Percentiles rank a stretch among this genome's conserved stretches.
phyloP scores from a whole-genome alignment of 208 protist species.

The Plasmodiophora brassicae region DNA sequence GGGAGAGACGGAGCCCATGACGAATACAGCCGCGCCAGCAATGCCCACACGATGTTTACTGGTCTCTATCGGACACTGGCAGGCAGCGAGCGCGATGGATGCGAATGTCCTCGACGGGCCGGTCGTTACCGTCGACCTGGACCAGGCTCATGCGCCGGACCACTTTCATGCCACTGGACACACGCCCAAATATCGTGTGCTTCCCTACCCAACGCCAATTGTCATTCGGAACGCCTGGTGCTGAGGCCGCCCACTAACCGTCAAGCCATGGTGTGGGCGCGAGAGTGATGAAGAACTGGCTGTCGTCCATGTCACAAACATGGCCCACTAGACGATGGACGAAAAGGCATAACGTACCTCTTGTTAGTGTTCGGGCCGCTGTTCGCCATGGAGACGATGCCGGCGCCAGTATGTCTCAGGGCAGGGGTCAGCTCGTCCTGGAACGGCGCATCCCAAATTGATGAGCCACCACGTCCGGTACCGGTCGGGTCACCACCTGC shows the following conservation, averaged over 20 bases:
- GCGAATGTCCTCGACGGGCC: neutral
- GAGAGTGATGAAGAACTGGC: conserved; percentile 47
- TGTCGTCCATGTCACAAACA: neutral
- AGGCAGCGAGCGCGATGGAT: neutral
- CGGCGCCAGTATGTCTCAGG: conserved; percentile 43
- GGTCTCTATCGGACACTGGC: neutral
- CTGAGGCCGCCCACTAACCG: neutral
- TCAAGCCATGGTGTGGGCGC: conserved; percentile 47
- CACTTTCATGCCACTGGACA: conserved; percentile 42
- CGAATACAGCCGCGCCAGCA: neutral
- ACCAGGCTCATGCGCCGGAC: conserved; percentile 5
- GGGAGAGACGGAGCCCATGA: neutral
- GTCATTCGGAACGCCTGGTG: neutral
- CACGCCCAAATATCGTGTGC: conserved; percentile 44
- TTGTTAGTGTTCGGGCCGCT: conserved; percentile 39
- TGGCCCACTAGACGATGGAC: neutral
- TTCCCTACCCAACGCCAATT: conserved; percentile 30
- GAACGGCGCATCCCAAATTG: conserved; percentile 39
- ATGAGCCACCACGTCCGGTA: conserved; percentile 37
- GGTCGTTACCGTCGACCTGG: neutral
- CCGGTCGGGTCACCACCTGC: conserved; percentile 43
- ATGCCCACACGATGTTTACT: neutral
- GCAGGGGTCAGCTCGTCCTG: conserved; percentile 39
- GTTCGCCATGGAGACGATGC: conserved; percentile 44
- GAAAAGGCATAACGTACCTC: neutral